Evolutionary conservation across 2,329 filamentous ascomycete species (phyloP).

Genomic region (Ceratocystis destructans): DNA sequence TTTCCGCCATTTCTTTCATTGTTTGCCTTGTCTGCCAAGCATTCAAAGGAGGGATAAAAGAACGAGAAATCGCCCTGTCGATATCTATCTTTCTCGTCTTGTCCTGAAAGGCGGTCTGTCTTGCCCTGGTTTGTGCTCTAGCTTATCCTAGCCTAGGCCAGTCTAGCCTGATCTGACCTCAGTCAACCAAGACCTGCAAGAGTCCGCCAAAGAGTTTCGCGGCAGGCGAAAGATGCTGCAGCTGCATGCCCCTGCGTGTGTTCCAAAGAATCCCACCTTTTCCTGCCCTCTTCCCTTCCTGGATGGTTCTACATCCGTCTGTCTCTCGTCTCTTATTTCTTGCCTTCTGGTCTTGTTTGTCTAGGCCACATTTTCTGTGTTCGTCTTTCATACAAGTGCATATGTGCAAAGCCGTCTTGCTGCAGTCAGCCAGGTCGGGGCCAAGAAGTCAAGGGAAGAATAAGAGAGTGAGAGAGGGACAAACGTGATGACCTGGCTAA

Average conservation of each 20-base stretch:
- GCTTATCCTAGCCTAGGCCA: not conserved
- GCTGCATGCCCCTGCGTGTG: slow-evolving; percentile 2
- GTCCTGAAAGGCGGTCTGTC: not conserved
- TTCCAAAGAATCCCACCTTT: not conserved
- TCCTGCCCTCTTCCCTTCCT: too few relatives aligned
- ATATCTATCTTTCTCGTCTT: not conserved
- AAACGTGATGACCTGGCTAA: not conserved
- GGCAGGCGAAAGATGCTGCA: slow-evolving; percentile 2
- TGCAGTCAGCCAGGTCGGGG: not conserved
- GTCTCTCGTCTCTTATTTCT: too few relatives aligned
- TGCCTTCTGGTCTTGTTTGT: not conserved
- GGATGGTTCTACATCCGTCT: too few relatives aligned
- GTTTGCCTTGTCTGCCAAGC: not conserved
- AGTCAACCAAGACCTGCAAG: not conserved
- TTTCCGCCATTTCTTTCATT: not conserved
- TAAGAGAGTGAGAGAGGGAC: not conserved
- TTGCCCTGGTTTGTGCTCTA: not conserved
- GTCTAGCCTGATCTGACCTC: not conserved
- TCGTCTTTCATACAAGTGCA: not conserved
- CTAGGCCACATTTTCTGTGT: not conserved
- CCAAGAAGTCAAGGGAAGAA: too few relatives aligned
- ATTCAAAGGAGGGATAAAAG: not conserved
- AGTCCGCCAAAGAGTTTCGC: not conserved
- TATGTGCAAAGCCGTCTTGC: not conserved
- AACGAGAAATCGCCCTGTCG: not conserved